phyloP scores from a whole-genome alignment of 305 asterid species.

The Solanum hybrid region DNA sequence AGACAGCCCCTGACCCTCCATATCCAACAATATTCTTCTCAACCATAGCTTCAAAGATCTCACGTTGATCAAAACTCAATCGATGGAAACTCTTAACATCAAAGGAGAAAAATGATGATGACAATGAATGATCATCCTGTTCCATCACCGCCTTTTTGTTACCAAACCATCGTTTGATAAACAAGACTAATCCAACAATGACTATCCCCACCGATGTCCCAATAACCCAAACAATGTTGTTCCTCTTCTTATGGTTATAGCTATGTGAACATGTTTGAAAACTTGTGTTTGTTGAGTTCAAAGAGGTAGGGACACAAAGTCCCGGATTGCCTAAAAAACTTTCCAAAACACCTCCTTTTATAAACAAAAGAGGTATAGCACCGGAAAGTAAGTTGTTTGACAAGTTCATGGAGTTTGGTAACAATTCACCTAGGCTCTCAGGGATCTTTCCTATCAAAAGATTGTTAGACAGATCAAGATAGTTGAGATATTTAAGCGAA shows the following conservation, averaged over 20 bases:
- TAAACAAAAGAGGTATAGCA: conserved; percentile 47
- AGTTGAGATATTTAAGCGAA: conserved; percentile 42
- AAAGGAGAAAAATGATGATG: conserved; percentile 55
- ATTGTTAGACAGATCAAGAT: conserved; percentile 74
- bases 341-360: conserved; percentile 60
- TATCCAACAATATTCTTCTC: conserved; percentile 89
- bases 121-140: conserved; percentile 31
- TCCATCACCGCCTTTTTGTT: conserved; percentile 26
- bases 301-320: conserved; percentile 42
- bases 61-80: conserved; percentile 59
- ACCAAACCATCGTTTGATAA: conserved; percentile 44
- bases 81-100: conserved; percentile 85
- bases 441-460: conserved; percentile 57
- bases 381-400: conserved; percentile 74
- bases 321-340: conserved; percentile 58
- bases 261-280: conserved; percentile 36
- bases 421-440: conserved; percentile 27
- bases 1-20: conserved; percentile 90
- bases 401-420: conserved; percentile 73
- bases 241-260: conserved; percentile 22
- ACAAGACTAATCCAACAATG: conserved; percentile 32
- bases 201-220: conserved; percentile 38
- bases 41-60: conserved; percentile 63
- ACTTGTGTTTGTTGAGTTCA: conserved; percentile 14
- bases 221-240: conserved; percentile 37